Evolutionary conservation across 1,139 yeast species (phyloP), one percentile per base, ranked within the genome.

Genomic region (Tardiomyces digboiensis): DNA sequence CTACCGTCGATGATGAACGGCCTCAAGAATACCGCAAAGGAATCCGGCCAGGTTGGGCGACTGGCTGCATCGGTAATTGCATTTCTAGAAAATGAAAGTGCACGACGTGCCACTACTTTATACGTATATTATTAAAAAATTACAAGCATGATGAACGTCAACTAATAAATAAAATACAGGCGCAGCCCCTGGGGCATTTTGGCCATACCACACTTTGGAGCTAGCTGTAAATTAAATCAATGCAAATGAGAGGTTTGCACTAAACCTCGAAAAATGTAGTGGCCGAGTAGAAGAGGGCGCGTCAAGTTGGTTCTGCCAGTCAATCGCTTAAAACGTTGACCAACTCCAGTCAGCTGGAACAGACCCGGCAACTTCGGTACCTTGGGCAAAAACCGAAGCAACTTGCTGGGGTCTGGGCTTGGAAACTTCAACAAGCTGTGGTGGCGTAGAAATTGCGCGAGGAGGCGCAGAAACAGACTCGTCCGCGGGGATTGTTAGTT

Each of bases 41-140:
- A 85, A 54, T 89, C 88, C 8, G 93, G 93, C 2, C 88, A 82
- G 48, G 67, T 74, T 12, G 91, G 88, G 2, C 74, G 80, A 49
- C 71, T 70, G 42, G 82, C 86, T 10, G 71, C 71, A 5, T 26
- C 33, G 16, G 14, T 26, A 13, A 5, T 26, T 8, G 33, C 33
- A n/a, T 3, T 26, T 8, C 33, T 26, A 13, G 33, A 26, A 5
- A 26, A 26, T 8, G n/a, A n/a, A n/a, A n/a, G n/a, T n/a, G n/a
- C n/a, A n/a, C n/a, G n/a, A n/a, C n/a, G n/a, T n/a, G n/a, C n/a
- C n/a, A n/a, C n/a, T n/a, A n/a, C n/a, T n/a, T n/a, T n/a, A n/a
- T n/a, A n/a, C n/a, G n/a, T n/a, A n/a, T n/a, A n/a, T n/a, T n/a
- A n/a, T n/a, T n/a, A n/a, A n/a, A n/a, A n/a, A n/a, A n/a, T n/a